phyloP scores from a whole-genome alignment of 2,329 filamentous ascomycete species.

The Cytospora schulzeri region DNA sequence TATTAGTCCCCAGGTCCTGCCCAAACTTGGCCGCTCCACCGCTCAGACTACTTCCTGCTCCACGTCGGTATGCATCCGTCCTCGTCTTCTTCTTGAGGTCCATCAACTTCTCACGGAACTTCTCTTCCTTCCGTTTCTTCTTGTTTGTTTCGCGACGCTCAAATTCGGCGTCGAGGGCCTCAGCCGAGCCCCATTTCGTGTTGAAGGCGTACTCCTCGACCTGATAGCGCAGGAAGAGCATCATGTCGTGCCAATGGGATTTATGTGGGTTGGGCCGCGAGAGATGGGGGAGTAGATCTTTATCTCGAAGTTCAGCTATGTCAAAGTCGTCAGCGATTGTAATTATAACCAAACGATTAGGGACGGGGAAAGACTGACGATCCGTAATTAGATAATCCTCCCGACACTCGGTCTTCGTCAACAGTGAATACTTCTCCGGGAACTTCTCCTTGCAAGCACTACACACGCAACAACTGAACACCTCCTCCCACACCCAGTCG shows the following conservation, averaged over 20 bases:
- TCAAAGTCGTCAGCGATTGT: not conserved
- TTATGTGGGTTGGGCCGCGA: constrained; percentile 94
- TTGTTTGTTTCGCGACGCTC: constrained; percentile 76
- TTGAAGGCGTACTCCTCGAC: constrained; percentile 92
- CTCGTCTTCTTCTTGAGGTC: constrained; percentile 92
- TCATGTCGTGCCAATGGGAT: constrained; percentile 97
- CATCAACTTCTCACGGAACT: constrained; percentile 85
- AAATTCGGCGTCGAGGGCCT: constrained; percentile 86
- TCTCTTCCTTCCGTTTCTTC: constrained; percentile 84
- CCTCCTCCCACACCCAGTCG: constrained; percentile 92
- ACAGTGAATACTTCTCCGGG: constrained; percentile 89
- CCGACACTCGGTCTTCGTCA: constrained; percentile 95
- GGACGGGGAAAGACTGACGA: constrained; percentile 53
- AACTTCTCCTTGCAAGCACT: constrained; percentile 82
- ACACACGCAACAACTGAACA: constrained; percentile 77
- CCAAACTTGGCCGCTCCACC: constrained; percentile 78
- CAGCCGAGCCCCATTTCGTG: constrained; percentile 87
- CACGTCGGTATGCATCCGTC: constrained; percentile 83
- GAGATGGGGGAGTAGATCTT: constrained; percentile 82
- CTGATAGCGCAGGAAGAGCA: constrained; percentile 90
- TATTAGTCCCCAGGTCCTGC: constrained; percentile 39
- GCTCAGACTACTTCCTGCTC: constrained; percentile 57
- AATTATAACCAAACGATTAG: not conserved
- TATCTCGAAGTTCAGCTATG: constrained; percentile 84
- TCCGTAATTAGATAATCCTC: constrained; percentile 96